Evolutionary conservation across 2,329 filamentous ascomycete species (phyloP).

Genomic region (Fusarium domesticum): DNA sequence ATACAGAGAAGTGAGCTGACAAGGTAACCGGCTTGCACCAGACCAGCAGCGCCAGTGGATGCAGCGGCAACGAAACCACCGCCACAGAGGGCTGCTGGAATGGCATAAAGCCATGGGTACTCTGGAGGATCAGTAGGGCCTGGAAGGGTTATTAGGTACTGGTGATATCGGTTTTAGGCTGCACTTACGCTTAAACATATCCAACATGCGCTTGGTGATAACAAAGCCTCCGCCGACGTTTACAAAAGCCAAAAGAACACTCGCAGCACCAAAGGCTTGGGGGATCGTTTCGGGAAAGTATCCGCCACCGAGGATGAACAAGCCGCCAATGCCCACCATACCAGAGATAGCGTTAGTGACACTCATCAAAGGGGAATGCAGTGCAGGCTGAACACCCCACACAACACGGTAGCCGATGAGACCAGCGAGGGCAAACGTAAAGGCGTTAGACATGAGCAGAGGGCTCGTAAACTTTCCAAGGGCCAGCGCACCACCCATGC

Average conservation of each 20-base stretch:
- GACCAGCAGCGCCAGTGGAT: slow-evolving; percentile 74
- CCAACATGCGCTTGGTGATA: slow-evolving; percentile 89
- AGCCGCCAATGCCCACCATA: slow-evolving; percentile 84
- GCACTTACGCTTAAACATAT: slow-evolving; percentile 74
- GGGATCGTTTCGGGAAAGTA: slow-evolving; percentile 74
- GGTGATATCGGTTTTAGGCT: too few relatives aligned
- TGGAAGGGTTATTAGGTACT: slow-evolving; percentile 25
- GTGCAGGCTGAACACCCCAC: slow-evolving; percentile 78
- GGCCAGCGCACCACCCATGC: slow-evolving; percentile 71
- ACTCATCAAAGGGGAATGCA: slow-evolving; percentile 88
- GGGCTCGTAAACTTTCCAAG: slow-evolving; percentile 79
- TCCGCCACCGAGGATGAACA: slow-evolving; percentile 86
- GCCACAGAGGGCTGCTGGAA: slow-evolving; percentile 74
- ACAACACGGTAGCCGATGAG: slow-evolving; percentile 85
- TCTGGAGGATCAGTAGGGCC: slow-evolving; percentile 81
- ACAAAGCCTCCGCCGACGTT: slow-evolving; percentile 88
- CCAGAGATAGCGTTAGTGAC: slow-evolving; percentile 91
- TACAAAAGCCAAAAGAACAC: slow-evolving; percentile 81
- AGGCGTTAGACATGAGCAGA: slow-evolving; percentile 82
- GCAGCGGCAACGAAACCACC: slow-evolving; percentile 79
- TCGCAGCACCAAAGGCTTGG: slow-evolving; percentile 72
- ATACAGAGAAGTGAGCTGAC: slow-evolving; percentile 84
- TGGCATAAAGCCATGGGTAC: slow-evolving; percentile 81
- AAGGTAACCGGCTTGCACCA: slow-evolving; percentile 85
- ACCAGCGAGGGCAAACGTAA: slow-evolving; percentile 79